Conservation (phyloP, 225 moss, liverwort and hornwort species). For the Antitrichia curtipendula region DNA sequence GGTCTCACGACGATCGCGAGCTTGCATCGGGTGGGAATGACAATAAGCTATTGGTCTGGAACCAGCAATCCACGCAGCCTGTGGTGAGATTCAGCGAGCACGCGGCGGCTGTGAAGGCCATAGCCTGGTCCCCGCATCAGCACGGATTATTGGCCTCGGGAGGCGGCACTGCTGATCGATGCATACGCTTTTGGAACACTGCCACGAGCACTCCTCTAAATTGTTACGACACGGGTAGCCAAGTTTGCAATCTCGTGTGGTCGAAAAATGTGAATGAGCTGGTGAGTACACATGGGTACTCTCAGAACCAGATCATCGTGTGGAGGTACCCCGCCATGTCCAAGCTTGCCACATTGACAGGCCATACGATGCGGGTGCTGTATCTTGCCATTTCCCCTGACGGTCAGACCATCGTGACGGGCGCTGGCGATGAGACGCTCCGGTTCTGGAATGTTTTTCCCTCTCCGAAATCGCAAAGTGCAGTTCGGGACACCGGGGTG, state of each 20-base stretch:
- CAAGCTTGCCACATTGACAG: conserved; percentile 89
- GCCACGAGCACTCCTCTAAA: conserved; percentile 79
- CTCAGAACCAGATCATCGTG: conserved; percentile 93
- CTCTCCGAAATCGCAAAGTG: conserved; percentile 87
- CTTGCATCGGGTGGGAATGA: conserved; percentile 98
- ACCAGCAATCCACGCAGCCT: conserved; percentile 79
- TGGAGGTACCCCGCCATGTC: conserved; percentile 95
- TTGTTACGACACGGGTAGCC: conserved; percentile 86
- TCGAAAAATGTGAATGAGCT: conserved; percentile 99
- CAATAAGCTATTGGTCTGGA: conserved; percentile 90
- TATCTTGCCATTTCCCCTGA: conserved; percentile 92
- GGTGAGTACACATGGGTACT: conserved; percentile 92
- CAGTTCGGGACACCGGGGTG: conserved; percentile 80
- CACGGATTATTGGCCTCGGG: conserved; percentile 85
- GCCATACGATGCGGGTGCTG: conserved; percentile 80
- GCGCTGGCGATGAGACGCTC: conserved; percentile 87
- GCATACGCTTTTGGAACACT: conserved; percentile 88
- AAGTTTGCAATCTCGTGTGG: conserved; percentile 92
- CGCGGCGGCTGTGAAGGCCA: conserved; percentile 89
- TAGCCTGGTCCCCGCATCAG: conserved; percentile 94
- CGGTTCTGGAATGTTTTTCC: conserved; percentile 95
- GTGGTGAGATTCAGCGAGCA: conserved; percentile 95
- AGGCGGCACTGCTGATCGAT: conserved; percentile 87
- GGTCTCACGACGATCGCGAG: conserved; percentile 58
- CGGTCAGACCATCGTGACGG: conserved; percentile 91